Evolutionary conservation across 2,329 filamentous ascomycete genomes (phyloP).

Genomic region (Ophiostoma pallidulum): DNA sequence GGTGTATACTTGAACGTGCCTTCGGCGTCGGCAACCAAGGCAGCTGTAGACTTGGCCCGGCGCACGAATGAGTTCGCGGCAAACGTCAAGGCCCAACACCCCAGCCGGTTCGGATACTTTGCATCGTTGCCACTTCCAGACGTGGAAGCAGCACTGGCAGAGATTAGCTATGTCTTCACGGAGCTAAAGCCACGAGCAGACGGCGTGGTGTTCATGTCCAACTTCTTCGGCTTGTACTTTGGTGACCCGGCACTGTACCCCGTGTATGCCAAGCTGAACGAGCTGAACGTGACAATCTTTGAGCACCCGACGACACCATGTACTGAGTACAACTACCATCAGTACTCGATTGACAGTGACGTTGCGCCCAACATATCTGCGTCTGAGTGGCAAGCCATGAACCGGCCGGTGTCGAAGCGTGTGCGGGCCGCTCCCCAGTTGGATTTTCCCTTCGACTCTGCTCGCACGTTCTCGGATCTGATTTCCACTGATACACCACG

Average conservation of each 20-base stretch:
- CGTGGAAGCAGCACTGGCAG: constrained; percentile 34
- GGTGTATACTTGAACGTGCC: constrained; percentile 20
- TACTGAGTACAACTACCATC: constrained; percentile 19
- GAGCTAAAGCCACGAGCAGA: constrained; percentile 33
- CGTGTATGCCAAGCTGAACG: constrained; percentile 39
- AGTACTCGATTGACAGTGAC: constrained; percentile 10
- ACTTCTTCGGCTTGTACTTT: constrained; percentile 42
- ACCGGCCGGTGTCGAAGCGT: constrained; percentile 15
- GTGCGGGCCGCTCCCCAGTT: constrained; percentile 12
- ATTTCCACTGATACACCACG: neutral
- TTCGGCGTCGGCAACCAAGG: constrained; percentile 15
- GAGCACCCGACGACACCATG: constrained; percentile 45
- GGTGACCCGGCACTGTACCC: constrained; percentile 35
- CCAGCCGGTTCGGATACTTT: constrained; percentile 36
- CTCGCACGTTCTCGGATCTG: constrained; percentile 16
- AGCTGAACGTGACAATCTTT: constrained; percentile 38
- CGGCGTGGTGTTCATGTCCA: constrained; percentile 43
- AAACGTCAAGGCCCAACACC: constrained; percentile 17
- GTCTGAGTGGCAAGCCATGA: constrained; percentile 16
- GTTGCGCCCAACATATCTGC: neutral
- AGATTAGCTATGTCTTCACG: constrained; percentile 34
- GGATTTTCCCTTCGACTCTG: constrained; percentile 20
- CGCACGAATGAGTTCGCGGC: constrained; percentile 18
- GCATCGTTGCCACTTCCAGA: constrained; percentile 44
- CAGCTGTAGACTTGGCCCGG: constrained; percentile 16